Base-by-base conservation (phyloP, 1,139 yeast genomes). In the Candida sanyaensis region DNA sequence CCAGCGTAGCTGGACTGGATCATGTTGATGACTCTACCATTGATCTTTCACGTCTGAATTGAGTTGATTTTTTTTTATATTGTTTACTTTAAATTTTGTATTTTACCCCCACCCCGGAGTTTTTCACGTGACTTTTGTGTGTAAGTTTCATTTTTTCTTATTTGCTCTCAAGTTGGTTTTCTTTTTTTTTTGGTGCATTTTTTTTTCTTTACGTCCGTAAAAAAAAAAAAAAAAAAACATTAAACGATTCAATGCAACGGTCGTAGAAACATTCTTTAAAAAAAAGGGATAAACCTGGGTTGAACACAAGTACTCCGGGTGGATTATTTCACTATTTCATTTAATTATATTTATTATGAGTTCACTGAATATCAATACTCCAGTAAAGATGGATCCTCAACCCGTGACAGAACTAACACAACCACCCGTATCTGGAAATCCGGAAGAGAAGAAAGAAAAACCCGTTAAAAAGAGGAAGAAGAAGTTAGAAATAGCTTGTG, bases 401-500 rank as follows among this genome's bases (percentile, higher is more conserved):
- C 24, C 26, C 17, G 21, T 23, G 6, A 6, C n/a, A 4, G 23
- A 21, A 11, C 26, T 26, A 8, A 11, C 39, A 11, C 39, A 36
- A 24, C 8, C 39, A 36, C 6, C 32, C 1, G 32, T 12, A 13
- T 28, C 41, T 11, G 41, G 27, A 13, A 37, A 24, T 13, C 29
- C 10, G 13, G 42, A 43, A 24, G 33, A 40, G 10, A 41, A 43
- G 27, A 17, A 33, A 23, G 42, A 36, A 29, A 45, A 45, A 40
- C 41, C 47, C 13, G 31, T 27, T 4, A 50, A 44, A 23, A 47
- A 43, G 23, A 42, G 49, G 46, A 79, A 80, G 64, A 81, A 81
- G 66, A 84, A 80, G 60, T 84, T 81, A 29, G 81, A 73, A 29
- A 72, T 78, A 50, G 97, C 98, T 0, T 92, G 98, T 69, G 88